phyloP scores from a whole-genome alignment of 1,284 basidiomycete species.

The Vanrija pseudolonga region DNA sequence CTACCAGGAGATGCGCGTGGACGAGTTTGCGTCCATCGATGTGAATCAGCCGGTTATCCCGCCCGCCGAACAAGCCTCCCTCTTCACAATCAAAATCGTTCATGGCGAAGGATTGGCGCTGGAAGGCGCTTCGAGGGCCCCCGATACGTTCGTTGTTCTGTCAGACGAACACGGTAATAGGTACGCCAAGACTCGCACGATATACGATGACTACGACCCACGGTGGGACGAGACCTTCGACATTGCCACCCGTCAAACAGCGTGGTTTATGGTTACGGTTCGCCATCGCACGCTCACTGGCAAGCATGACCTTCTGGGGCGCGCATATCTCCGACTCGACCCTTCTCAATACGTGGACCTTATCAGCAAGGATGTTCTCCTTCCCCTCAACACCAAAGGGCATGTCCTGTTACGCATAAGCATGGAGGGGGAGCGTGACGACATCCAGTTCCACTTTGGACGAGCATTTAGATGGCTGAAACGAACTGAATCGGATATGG shows the following conservation, averaged over 20 bases:
- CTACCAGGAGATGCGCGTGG: conserved; percentile 86
- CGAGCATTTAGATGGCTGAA: conserved; percentile 92
- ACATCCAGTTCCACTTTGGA: conserved; percentile 96
- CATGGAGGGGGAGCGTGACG: conserved; percentile 98
- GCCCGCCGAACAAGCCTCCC: conserved; percentile 62
- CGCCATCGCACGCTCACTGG: conserved; percentile 84
- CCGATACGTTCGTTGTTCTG: conserved; percentile 88
- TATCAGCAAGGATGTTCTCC: conserved; percentile 85
- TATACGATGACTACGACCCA: conserved; percentile 85
- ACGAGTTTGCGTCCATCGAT: conserved; percentile 67
- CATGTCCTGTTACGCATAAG: conserved; percentile 82
- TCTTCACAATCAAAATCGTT: conserved; percentile 92
- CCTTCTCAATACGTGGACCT: conserved; percentile 84
- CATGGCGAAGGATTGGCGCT: conserved; percentile 77
- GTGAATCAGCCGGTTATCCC: conserved; percentile 60
- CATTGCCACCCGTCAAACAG: conserved; percentile 69
- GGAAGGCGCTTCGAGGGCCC: conserved; percentile 59
- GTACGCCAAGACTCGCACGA: conserved; percentile 90
- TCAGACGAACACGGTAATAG: conserved; percentile 88
- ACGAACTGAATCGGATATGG: conserved; percentile 92
- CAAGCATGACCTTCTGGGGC: conserved; percentile 85
- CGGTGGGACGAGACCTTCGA: conserved; percentile 98
- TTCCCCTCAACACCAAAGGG: conserved; percentile 75
- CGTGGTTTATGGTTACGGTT: conserved; percentile 96
- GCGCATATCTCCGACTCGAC: conserved; percentile 89